Base-by-base conservation (phyloP, 768 basidiomycete genomes). In the Pilatotrama ljubarskyi region DNA sequence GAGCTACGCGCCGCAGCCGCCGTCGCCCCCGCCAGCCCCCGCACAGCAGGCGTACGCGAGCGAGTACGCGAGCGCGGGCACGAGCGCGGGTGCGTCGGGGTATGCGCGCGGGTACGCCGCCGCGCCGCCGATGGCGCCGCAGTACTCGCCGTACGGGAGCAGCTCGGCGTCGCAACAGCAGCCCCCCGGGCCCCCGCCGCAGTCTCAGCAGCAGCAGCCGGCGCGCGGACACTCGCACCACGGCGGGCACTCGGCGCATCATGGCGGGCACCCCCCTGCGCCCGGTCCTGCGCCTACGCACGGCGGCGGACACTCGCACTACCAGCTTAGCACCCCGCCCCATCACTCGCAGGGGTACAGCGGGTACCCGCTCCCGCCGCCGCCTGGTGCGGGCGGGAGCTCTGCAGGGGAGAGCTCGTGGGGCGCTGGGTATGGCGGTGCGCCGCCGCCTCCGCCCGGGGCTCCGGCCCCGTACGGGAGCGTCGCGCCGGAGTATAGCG, bases 241-340 rank as follows among this genome's bases (percentile, higher is more conserved):
- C 42, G 24, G 58, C 50, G 50, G 17, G 32, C 54, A 56, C 55
- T 40, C 55, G 13, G 46, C 14, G 5, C 54, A 55, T 35, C 46
- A 47, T 24, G 46, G 26, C 2, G 51, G 41, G 11, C 51, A 53
- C 48, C 17, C 26, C 29, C 29, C 29, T 14, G 50, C 18, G 42
- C 61, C 51, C 13, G 57, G n/a, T 4, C 59, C 55, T 15, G 53
- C 59, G 11, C 58, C 42, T 6, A 42, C 56, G 35, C 51, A 42
- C 22, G 41, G 56, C 22, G 41, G 56, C 47, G 24, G 32, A 37
- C 55, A 51, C 55, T 53, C 58, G 40, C 65, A 64, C 40, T 69
- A 68, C 61, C 67, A 66, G 66, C 67, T 69, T 24, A 67, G 68
- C 65, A 63, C 67, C 38, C 68, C 70, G 15, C 66, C 66, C 46